phyloP scores from a whole-genome alignment of 2,329 filamentous ascomycete species.

The Colletotrichum lupini region DNA sequence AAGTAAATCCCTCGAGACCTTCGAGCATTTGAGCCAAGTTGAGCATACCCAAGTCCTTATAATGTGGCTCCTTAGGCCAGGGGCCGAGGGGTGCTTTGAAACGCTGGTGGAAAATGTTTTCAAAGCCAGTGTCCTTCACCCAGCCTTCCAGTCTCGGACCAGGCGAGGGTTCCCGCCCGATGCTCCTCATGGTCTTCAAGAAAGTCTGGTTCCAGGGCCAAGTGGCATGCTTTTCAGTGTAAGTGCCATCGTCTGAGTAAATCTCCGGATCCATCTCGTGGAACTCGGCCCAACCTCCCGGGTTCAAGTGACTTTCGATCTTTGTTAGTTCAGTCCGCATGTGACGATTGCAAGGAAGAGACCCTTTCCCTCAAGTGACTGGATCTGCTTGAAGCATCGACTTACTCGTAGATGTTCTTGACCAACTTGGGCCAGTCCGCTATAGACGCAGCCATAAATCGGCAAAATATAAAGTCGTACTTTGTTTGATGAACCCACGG shows the following conservation, averaged over 20 bases:
- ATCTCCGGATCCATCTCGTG: slow-evolving; percentile 50
- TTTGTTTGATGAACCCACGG: neutral
- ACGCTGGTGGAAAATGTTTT: slow-evolving; percentile 44
- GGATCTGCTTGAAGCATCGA: slow-evolving; percentile 41
- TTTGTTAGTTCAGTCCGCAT: neutral
- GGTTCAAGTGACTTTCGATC: neutral
- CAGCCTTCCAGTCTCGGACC: slow-evolving; percentile 37
- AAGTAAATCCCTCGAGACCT: slow-evolving; percentile 39
- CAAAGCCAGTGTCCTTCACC: slow-evolving; percentile 50
- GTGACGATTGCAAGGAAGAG: neutral
- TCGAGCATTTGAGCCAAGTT: slow-evolving; percentile 35
- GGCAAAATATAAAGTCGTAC: slow-evolving; percentile 35
- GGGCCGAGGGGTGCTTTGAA: neutral
- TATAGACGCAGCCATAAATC: slow-evolving; percentile 41
- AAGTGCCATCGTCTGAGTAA: slow-evolving; percentile 47
- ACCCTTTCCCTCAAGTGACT: neutral
- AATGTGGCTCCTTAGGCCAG: neutral
- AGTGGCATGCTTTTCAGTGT: slow-evolving; percentile 42
- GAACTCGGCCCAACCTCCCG: slow-evolving; percentile 46
- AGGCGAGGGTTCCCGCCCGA: slow-evolving; percentile 50
- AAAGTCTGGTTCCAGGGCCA: slow-evolving; percentile 49
- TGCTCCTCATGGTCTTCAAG: slow-evolving; percentile 43
- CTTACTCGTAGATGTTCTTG: slow-evolving; percentile 4
- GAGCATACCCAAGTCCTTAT: slow-evolving; percentile 45
- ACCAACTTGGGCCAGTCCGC: neutral